Conservation (phyloP, 1,284 basidiomycete genomes). For the Sanghuangporus sanghuang region DNA sequence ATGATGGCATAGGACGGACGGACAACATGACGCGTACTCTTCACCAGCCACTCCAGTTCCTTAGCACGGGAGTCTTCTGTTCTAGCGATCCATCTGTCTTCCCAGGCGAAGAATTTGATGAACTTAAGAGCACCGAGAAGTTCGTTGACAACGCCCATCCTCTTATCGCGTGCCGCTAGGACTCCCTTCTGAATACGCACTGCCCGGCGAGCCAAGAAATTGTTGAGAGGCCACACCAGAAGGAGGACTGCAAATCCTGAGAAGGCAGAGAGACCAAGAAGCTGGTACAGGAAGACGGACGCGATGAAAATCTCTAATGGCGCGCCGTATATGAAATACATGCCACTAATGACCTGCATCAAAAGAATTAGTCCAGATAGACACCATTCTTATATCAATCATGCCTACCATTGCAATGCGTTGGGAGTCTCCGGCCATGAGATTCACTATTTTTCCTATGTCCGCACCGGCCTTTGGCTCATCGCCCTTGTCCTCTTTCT, state of each 20-base stretch:
- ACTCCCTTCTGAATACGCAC: conserved; percentile 71
- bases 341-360: neutral
- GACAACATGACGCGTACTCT: conserved; percentile 35
- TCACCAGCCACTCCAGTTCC: conserved; percentile 69
- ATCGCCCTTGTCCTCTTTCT: conserved; percentile 38
- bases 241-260: conserved; percentile 79
- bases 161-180: conserved; percentile 71
- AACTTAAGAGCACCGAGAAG: conserved; percentile 79
- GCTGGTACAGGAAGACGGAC: conserved; percentile 72
- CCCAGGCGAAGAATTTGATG: conserved; percentile 87
- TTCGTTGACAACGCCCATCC: conserved; percentile 85
- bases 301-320: conserved; percentile 68
- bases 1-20: neutral
- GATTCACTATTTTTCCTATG: conserved; percentile 72
- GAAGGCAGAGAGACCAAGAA: conserved; percentile 78
- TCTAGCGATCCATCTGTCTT: conserved; percentile 65
- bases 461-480: conserved; percentile 66
- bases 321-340: neutral
- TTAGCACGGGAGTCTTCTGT: conserved; percentile 50
- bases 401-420: conserved; percentile 49
- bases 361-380: conserved; percentile 28
- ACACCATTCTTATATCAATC: conserved; percentile 35
- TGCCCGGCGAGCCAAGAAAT: conserved; percentile 53
- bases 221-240: conserved; percentile 73
- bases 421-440: conserved; percentile 54